Conservation (phyloP, 129 eudicot genomes). For the Pulicaria dysenterica region DNA sequence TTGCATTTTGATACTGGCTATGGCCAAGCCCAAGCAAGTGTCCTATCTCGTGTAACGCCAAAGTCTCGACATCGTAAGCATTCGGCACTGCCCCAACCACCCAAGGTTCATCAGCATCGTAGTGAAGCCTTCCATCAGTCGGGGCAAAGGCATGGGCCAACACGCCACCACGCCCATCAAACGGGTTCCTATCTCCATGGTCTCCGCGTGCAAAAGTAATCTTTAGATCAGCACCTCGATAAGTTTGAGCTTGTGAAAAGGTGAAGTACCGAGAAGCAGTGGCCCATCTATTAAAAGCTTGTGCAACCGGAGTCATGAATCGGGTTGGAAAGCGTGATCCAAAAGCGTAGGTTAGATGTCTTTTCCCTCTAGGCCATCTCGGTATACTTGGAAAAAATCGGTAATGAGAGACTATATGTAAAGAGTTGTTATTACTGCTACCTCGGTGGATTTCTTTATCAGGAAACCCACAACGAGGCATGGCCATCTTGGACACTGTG, state of each 20-base stretch:
- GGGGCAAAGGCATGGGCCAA: conserved; percentile 44
- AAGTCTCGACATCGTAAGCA: conserved; percentile 36
- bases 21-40: conserved; percentile 42
- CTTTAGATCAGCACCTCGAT: conserved; percentile 32
- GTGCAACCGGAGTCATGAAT: conserved; percentile 25
- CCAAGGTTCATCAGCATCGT: conserved; percentile 33
- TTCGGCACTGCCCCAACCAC: conserved; percentile 20
- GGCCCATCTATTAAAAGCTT: conserved; percentile 38
- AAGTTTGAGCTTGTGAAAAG: conserved; percentile 34
- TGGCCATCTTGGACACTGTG: conserved; percentile 31
- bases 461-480: conserved; percentile 44
- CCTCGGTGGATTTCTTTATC: conserved; percentile 31
- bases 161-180: conserved; percentile 44
- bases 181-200: conserved; percentile 45
- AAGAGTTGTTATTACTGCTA: not conserved
- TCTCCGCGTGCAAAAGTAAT: conserved; percentile 28
- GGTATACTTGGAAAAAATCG: conserved; percentile 17
- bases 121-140: conserved; percentile 39
- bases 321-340: conserved; percentile 27
- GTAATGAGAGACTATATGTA: conserved; percentile 34
- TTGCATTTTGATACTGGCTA: conserved; percentile 29
- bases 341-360: conserved; percentile 35
- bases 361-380: conserved; percentile 32
- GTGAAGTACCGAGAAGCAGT: conserved; percentile 26
- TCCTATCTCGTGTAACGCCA: conserved; percentile 39